A percentile compares a stretch with the other conserved stretches of the same genome.
Conservation (phyloP, 1,284 basidiomycete species). For the Austropuccinia psidii region DNA sequence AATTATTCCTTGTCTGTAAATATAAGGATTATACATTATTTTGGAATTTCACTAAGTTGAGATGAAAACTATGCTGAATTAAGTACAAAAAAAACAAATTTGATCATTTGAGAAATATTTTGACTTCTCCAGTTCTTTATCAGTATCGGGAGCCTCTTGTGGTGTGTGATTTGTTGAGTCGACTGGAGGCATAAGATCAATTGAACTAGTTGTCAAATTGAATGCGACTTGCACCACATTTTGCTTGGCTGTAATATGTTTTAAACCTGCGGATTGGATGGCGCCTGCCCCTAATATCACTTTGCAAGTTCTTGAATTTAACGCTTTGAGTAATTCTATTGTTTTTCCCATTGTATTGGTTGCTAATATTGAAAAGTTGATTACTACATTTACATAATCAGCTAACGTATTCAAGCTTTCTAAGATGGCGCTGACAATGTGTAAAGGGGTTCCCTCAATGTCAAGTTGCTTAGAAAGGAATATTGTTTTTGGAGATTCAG, state of each 20-base stretch:
- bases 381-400: constrained; percentile 80
- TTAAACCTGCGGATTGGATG: constrained; percentile 92
- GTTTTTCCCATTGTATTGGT: constrained; percentile 88
- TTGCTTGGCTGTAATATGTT: constrained; percentile 99
- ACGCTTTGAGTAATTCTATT: constrained; percentile 90
- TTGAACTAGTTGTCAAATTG: too few relatives aligned
- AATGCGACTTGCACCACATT: too few relatives aligned
- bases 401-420: constrained; percentile 66
- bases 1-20: too few relatives aligned
- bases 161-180: too few relatives aligned
- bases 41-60: too few relatives aligned
- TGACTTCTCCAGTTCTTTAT: too few relatives aligned
- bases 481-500: constrained; percentile 28
- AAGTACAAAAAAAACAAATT: too few relatives aligned
- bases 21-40: too few relatives aligned
- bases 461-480: constrained; percentile 62
- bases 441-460: constrained; percentile 76
- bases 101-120: too few relatives aligned
- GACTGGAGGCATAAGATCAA: too few relatives aligned
- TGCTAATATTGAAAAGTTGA: constrained; percentile 78
- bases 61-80: too few relatives aligned
- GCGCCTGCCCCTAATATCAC: constrained; percentile 96
- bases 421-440: constrained; percentile 75
- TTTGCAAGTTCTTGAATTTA: constrained; percentile 97
- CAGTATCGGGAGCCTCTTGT: too few relatives aligned